Base-by-base conservation (phyloP, 2,329 filamentous ascomycete genomes). In the Colletotrichum cordylinicola region DNA sequence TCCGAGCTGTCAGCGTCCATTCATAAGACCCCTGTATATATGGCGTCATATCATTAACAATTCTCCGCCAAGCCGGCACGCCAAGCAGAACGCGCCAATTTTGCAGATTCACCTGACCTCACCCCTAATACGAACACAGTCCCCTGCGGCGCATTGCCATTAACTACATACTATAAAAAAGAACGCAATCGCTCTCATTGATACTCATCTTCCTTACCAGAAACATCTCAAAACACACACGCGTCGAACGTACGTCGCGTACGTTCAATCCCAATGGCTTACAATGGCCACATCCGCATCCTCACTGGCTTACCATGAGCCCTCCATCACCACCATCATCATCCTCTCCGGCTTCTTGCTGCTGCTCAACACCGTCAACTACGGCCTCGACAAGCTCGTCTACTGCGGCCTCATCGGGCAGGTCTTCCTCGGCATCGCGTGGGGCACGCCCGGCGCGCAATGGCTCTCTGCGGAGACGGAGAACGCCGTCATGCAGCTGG, bases 321-420 rank as follows among this genome's bases (percentile, higher is more conserved):
- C 93, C 0, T 83, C 83, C 1, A 92, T 95, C 21, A 78, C 84
- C 10, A 89, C 87, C 0, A 89, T 95, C 61, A 87, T 95, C 3
- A 87, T 90, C 58, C 87, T 90, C 6, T 85, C 92, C 0, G 91
- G 91, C 0, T 93, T 96, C 78, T 82, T 95, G 0, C 80, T 95
- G 1, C 81, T 91, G 1, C 87, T 94, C 60, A 94, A 94, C 78
- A 60, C 89, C 8, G 78, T 90, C 75, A 92, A 92, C 77, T 86
- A 86, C 71, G 80, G 88, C 0, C 86, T 95, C 2, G 90, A 95
- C 78, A 86, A 84, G 16, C 78, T 91, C 0, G 80, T 94, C 0
- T 94, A 93, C 81, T 95, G 93, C 79, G 94, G 94, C 0, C 88
- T 96, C 0, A 84, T 96, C 8, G 94, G 93, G 1, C 93, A 96